Percentiles rank a stretch among this genome's conserved stretches.
These are phyloP conservation scores for Saccharomyces jurei DNA, from an alignment of 805 yeast species.

Conservation along the genomic window DNA sequence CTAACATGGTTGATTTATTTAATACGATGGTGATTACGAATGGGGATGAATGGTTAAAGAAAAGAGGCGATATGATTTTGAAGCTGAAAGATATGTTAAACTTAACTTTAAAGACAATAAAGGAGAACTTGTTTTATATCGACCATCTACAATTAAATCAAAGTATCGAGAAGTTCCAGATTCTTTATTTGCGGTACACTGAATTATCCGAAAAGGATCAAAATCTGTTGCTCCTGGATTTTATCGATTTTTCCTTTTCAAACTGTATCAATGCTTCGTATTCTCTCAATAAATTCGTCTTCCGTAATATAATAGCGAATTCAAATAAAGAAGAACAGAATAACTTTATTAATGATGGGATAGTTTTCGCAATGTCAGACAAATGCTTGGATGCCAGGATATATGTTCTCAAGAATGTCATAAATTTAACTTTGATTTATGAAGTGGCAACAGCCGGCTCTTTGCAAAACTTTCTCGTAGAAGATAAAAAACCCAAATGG, in stretches of 20 bases:
- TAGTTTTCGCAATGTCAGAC: slow-evolving; percentile 42
- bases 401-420: slow-evolving; percentile 51
- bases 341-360: slow-evolving; percentile 42
- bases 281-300: slow-evolving; percentile 49
- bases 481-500: slow-evolving; percentile 45
- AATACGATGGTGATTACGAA: slow-evolving; percentile 41
- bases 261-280: slow-evolving; percentile 26
- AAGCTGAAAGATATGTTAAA: slow-evolving; percentile 25
- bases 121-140: slow-evolving; percentile 23
- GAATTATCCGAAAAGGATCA: slow-evolving; percentile 30
- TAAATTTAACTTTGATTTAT: slow-evolving; percentile 56
- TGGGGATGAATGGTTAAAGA: slow-evolving; percentile 51
- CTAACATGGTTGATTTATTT: slow-evolving; percentile 64
- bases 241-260: slow-evolving; percentile 32
- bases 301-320: slow-evolving; percentile 45
- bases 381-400: slow-evolving; percentile 47
- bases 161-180: slow-evolving; percentile 56
- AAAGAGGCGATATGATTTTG: slow-evolving; percentile 32
- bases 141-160: slow-evolving; percentile 64
- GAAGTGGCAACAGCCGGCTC: slow-evolving; percentile 47
- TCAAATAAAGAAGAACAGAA: slow-evolving; percentile 40
- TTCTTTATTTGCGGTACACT: slow-evolving; percentile 35
- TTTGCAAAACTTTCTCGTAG: slow-evolving; percentile 37
- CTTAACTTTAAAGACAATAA: slow-evolving; percentile 19
- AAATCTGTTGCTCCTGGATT: slow-evolving; percentile 31